Conservation (phyloP, 1,284 basidiomycete species). For the Volvariella volvacea region DNA sequence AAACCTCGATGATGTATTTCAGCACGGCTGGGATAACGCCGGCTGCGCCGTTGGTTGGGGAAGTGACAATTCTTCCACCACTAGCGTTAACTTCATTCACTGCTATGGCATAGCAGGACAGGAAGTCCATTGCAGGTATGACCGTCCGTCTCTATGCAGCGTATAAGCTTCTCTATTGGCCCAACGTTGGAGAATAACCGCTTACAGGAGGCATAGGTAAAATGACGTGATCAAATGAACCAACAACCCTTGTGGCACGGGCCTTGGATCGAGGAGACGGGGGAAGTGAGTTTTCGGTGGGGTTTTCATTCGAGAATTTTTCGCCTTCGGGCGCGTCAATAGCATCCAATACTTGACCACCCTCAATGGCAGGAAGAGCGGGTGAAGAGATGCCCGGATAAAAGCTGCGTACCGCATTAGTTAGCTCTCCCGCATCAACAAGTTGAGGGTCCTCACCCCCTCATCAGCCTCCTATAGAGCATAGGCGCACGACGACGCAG, state of each 20-base stretch:
- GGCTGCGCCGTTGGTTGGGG: conserved; percentile 84
- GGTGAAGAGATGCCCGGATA: conserved; percentile 56
- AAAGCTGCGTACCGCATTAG: conserved; percentile 36
- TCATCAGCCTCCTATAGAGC: conserved; percentile 83
- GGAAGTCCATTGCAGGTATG: conserved; percentile 91
- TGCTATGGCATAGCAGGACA: conserved; percentile 89
- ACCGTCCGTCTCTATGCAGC: conserved; percentile 62
- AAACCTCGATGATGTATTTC: conserved; percentile 81
- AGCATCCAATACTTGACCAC: conserved; percentile 29
- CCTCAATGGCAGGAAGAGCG: conserved; percentile 37
- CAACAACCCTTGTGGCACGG: conserved; percentile 55
- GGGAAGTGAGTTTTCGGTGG: conserved; percentile 7
- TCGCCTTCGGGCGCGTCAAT: conserved; percentile 25
- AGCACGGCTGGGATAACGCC: conserved; percentile 91
- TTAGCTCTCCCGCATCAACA: background rate
- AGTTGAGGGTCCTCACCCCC: conserved; percentile 47
- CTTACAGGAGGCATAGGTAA: conserved; percentile 76
- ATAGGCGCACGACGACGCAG: conserved; percentile 78
- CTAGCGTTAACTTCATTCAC: conserved; percentile 90
- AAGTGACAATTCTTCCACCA: conserved; percentile 91
- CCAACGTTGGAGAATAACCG: conserved; percentile 11
- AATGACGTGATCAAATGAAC: conserved; percentile 78
- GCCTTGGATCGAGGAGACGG: conserved; percentile 5
- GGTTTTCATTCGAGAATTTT: conserved; percentile 1
- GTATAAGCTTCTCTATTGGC: conserved; percentile 3